Conservation (phyloP, 352 stramenopile genomes). For the Pythium plurisporium region DNA sequence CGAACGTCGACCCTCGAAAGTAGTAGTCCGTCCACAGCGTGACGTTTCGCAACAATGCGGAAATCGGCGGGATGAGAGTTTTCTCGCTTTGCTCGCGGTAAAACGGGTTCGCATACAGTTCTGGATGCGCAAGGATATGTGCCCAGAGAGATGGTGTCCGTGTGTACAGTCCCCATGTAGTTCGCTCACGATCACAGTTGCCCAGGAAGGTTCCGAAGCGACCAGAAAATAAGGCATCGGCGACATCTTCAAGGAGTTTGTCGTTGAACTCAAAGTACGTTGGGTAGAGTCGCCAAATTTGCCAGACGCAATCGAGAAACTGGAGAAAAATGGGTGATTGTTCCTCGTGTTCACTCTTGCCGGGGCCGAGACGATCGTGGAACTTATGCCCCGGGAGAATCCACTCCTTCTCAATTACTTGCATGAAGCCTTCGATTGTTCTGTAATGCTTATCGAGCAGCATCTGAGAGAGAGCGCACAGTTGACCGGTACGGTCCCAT, state of each 20-base stretch:
- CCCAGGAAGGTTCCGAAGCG: constrained; percentile 85
- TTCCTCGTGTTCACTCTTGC: constrained; percentile 69
- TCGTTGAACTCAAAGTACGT: constrained; percentile 86
- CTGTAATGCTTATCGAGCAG: constrained; percentile 88
- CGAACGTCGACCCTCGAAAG: constrained; percentile 52
- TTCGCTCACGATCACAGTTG: constrained; percentile 82
- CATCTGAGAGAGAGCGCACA: constrained; percentile 83
- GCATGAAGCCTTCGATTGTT: constrained; percentile 76
- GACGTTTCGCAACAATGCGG: constrained; percentile 61
- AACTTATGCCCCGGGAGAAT: constrained; percentile 87
- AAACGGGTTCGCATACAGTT: constrained; percentile 65
- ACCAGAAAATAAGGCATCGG: constrained; percentile 67
- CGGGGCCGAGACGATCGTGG: constrained; percentile 72
- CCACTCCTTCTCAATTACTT: constrained; percentile 86
- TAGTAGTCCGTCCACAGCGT: constrained; percentile 82
- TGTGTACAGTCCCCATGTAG: constrained; percentile 37
- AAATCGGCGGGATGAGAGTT: constrained; percentile 49
- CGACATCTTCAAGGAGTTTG: constrained; percentile 60
- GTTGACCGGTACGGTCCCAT: constrained; percentile 88
- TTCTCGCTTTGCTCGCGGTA: constrained; percentile 46
- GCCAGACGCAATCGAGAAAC: constrained; percentile 88
- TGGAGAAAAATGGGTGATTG: constrained; percentile 87
- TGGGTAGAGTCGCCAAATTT: constrained; percentile 74
- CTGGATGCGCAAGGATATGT: constrained; percentile 40
- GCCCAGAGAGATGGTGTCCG: constrained; percentile 74